Base-by-base conservation (phyloP, 2,329 filamentous ascomycete species). In the Cytospora mali region DNA sequence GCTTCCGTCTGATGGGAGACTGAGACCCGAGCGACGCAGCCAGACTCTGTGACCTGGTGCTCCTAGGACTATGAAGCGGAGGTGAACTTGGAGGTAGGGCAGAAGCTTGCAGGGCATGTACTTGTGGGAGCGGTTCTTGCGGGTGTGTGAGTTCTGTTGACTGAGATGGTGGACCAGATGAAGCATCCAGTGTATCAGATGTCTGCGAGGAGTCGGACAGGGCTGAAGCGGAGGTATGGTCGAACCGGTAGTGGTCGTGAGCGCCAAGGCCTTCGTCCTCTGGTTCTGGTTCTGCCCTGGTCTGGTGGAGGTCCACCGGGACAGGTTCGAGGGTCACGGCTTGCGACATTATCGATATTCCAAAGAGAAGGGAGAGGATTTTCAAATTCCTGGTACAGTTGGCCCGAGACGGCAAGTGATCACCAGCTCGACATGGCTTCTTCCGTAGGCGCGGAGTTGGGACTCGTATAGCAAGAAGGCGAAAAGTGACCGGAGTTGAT, bases 1-100 rank as follows among this genome's bases (percentile, higher is more conserved):
- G 86, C 75, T 88, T 88, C 66, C 86, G 81, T 71, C 81, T 82
- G 74, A 88, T 83, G 66, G 76, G 72, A 49, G 68, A 62, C 50
- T 62, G 72, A 49, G 68, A 62, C 50, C 62, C 72, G 63, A 67
- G 68, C 66, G 66, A 68, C 50, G 65, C 71, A 62, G 71, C 72
- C 63, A 72, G 69, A 64, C 70, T 73, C 59, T 67, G 70, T 56
- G 69, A 74, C 66, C 70, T 73, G 61, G 68, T 68, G 64, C 64
- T 69, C 56, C 73, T 69, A 13, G 71, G 68, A 57, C 69, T 72
- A 56, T 71, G 71, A 29, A 71, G 66, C 21, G 69, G 31, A 16
- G 61, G 53, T 42, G 58, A 33, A 18, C 58, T 27, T 48, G 58
- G 55, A 46, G 60, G 63, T 39, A 53, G 56, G 28, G 60, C 46